Base-by-base conservation (phyloP, 2,329 filamentous ascomycete species). In the Hypoxylon sp. region DNA sequence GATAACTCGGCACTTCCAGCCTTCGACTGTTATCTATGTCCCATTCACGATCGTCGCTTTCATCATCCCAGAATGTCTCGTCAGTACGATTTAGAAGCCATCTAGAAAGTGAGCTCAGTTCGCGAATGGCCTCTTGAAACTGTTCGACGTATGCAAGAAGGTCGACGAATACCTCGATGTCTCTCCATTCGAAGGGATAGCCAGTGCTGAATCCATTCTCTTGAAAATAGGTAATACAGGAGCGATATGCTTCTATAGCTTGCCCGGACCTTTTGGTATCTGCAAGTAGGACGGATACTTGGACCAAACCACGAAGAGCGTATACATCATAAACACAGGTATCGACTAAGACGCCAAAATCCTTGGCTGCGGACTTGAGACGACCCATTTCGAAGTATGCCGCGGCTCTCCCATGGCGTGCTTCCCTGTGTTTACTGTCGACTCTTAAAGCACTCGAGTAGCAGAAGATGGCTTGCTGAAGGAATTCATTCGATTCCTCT, bases 1-100 rank as follows among this genome's bases (percentile, higher is more conserved):
- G 77, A 74, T 91, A 97, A 1, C 85, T 85, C 1, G 85, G 76
- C 4, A 91, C 84, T 59, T 84, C 77, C 1, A 81, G 76, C 59
- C 94, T 88, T 64, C 95, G 89, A 19, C 84, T 82, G 72, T 93
- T 87, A 46, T 89, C 85, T 4, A 85, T 78, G 75, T 99, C 95
- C 87, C 93, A 99, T 78, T 99, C 95, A 59, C 93, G 85, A 75
- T 97, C 93, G 74, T 97, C 92, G 4, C 86, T 82, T 28, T 85
- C 81, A 7, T 83, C 75, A 60, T 96, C 90, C 95, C 95, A 99
- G 72, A 88, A 92, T 0, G 73, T 77, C 75, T 99, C 94, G 4
- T 85, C 80, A 34, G 84, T 80, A 50, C 95, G 88, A 7, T 92
- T 91, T 39, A 97, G 82, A 56, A 97, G 82, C 93, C 93, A 97